Conservation (phyloP, 2,329 filamentous ascomycete genomes). For the Colletotrichum sp. region DNA sequence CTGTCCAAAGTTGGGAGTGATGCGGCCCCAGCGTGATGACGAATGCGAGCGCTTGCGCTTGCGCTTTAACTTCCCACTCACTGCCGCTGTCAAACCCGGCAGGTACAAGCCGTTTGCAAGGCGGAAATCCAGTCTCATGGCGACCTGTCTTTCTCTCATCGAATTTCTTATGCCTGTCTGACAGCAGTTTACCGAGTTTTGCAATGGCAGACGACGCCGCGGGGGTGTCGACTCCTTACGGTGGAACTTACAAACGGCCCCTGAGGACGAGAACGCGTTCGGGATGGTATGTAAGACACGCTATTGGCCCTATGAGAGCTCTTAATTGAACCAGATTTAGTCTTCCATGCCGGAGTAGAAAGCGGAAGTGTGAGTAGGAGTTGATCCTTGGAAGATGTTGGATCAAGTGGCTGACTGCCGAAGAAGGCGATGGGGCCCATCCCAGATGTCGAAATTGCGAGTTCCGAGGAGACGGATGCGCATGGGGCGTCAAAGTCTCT, state of each 20-base stretch:
- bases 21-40: background rate
- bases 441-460: background rate
- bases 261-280: background rate
- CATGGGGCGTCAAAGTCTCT: conserved; percentile 1
- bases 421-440: background rate
- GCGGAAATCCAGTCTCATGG: background rate
- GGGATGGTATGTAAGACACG: background rate
- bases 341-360: background rate
- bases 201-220: background rate
- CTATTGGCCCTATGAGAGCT: background rate
- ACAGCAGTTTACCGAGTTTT: background rate
- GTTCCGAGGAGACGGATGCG: background rate
- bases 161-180: background rate
- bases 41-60: background rate
- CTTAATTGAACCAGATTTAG: background rate
- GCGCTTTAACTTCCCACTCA: background rate
- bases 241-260: background rate
- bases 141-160: background rate
- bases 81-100: background rate
- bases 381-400: background rate
- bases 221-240: background rate
- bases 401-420: background rate
- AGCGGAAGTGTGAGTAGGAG: background rate
- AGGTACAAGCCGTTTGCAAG: background rate
- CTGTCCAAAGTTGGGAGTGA: background rate